These are phyloP conservation scores for Setaria italica DNA, from an alignment of 202 grass and related monocot genomes.

Conservation along the genomic window DNA sequence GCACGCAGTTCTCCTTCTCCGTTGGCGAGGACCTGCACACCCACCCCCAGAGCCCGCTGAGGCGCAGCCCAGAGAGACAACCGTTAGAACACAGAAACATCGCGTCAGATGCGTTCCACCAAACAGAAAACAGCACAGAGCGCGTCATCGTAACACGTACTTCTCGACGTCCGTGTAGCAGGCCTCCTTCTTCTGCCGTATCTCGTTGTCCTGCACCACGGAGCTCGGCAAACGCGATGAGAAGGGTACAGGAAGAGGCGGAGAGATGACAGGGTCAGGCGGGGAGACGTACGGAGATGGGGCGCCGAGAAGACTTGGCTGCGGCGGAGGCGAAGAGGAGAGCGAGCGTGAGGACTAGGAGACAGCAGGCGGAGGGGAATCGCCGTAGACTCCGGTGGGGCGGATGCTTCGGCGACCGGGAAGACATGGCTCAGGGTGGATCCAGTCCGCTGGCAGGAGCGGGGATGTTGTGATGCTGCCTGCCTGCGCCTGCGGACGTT, in stretches of 20 bases:
- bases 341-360: slow-evolving; percentile 44
- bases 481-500: background rate
- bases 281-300: slow-evolving; percentile 65
- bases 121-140: slow-evolving; percentile 20
- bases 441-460: background rate
- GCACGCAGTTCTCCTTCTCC: slow-evolving; percentile 94
- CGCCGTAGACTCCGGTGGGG: slow-evolving; percentile 30
- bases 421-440: slow-evolving; percentile 41
- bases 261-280: background rate
- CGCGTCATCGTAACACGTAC: slow-evolving; percentile 41
- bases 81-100: slow-evolving; percentile 22
- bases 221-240: slow-evolving; percentile 17
- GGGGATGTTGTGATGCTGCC: background rate
- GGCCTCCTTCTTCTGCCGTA: slow-evolving; percentile 76
- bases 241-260: slow-evolving; percentile 1
- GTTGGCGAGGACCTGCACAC: slow-evolving; percentile 71
- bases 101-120: slow-evolving; percentile 10
- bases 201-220: slow-evolving; percentile 67
- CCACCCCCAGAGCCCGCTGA: slow-evolving; percentile 88
- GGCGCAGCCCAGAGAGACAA: background rate
- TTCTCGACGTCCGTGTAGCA: slow-evolving; percentile 96
- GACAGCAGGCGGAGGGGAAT: slow-evolving; percentile 22
- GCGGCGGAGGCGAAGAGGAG: slow-evolving; percentile 45
- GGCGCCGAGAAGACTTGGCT: slow-evolving; percentile 70
- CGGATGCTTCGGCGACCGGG: slow-evolving; percentile 1